Conservation (phyloP, 768 basidiomycete genomes). For the Pholiota molesta region DNA sequence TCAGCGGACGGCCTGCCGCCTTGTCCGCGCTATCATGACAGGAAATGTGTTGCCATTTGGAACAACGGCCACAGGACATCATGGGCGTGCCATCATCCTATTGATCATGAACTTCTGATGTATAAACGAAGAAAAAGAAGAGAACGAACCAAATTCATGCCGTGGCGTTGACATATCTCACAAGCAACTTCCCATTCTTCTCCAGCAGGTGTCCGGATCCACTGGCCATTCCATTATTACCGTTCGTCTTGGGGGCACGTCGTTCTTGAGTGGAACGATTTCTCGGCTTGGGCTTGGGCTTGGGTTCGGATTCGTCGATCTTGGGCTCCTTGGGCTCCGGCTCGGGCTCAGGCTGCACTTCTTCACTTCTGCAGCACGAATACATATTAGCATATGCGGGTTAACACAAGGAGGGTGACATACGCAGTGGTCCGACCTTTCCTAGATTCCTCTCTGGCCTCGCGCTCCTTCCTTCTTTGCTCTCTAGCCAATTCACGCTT, state of each 20-base stretch:
- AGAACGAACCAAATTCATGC: slow-evolving; percentile 69
- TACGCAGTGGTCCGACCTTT: slow-evolving; percentile 27
- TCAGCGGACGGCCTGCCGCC: slow-evolving; percentile 60
- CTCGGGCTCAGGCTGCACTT: not conserved
- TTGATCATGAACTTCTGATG: slow-evolving; percentile 8
- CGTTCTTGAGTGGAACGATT: slow-evolving; percentile 3
- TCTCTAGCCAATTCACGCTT: slow-evolving; percentile 65
- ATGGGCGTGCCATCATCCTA: slow-evolving; percentile 83
- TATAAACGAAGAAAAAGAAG: not conserved
- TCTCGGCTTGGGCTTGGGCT: not conserved
- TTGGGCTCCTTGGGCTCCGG: slow-evolving; percentile 7
- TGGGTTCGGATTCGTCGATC: slow-evolving; percentile 7
- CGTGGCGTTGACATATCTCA: slow-evolving; percentile 77
- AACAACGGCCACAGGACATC: slow-evolving; percentile 81
- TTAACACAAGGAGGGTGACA: not conserved
- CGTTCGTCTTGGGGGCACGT: slow-evolving; percentile 13
- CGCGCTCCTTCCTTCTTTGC: slow-evolving; percentile 50
- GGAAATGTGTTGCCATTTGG: slow-evolving; percentile 86
- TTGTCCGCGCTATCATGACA: slow-evolving; percentile 81
- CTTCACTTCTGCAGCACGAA: slow-evolving; percentile 10
- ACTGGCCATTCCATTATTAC: slow-evolving; percentile 31
- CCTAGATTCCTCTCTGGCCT: slow-evolving; percentile 39
- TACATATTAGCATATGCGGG: not conserved
- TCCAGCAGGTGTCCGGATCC: slow-evolving; percentile 56
- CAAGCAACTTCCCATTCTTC: slow-evolving; percentile 89